These are phyloP conservation scores for Echium plantagineum DNA, from an alignment of 257 asterid species.

Conservation along the genomic window DNA sequence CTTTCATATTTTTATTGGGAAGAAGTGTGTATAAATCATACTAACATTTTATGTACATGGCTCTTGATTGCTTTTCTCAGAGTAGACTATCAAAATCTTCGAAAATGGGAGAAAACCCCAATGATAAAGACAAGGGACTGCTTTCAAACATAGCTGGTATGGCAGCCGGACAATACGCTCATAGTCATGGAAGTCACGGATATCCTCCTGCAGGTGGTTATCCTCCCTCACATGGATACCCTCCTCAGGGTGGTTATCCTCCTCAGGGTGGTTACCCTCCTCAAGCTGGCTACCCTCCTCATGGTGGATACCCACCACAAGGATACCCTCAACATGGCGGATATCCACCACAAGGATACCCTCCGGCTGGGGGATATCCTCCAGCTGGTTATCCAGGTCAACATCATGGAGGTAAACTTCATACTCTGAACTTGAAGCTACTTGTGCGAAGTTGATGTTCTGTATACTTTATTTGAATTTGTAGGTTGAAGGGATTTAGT, in stretches of 20 bases:
- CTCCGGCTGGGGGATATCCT: slow-evolving; percentile 43
- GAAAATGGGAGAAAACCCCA: slow-evolving; percentile 6
- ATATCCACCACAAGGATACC: slow-evolving; percentile 29
- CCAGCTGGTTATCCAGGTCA: slow-evolving; percentile 47
- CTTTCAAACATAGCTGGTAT: slow-evolving; percentile 2
- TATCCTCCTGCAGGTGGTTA: slow-evolving; percentile 14
- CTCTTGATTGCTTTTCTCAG: background rate
- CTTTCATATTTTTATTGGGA: background rate
- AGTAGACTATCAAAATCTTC: background rate
- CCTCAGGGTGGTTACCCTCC: slow-evolving; percentile 8
- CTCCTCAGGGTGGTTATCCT: slow-evolving; percentile 24
- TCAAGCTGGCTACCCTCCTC: slow-evolving; percentile 11
- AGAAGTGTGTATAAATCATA: background rate
- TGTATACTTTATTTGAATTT: too few relatives aligned
- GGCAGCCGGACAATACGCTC: slow-evolving; percentile 2
- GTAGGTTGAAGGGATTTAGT: too few relatives aligned
- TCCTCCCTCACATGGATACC: slow-evolving; percentile 22
- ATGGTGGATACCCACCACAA: slow-evolving; percentile 18
- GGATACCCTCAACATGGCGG: slow-evolving; percentile 38
- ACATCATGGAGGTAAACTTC: slow-evolving; percentile 36
- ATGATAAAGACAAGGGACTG: slow-evolving; percentile 2
- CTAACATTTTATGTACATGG: background rate
- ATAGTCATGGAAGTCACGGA: slow-evolving; percentile 29
- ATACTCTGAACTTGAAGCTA: background rate
- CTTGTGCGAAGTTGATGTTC: too few relatives aligned